These are phyloP conservation scores for Arachnomyces sp. DNA, from an alignment of 2,329 filamentous ascomycete genomes.

Conservation along the genomic window DNA sequence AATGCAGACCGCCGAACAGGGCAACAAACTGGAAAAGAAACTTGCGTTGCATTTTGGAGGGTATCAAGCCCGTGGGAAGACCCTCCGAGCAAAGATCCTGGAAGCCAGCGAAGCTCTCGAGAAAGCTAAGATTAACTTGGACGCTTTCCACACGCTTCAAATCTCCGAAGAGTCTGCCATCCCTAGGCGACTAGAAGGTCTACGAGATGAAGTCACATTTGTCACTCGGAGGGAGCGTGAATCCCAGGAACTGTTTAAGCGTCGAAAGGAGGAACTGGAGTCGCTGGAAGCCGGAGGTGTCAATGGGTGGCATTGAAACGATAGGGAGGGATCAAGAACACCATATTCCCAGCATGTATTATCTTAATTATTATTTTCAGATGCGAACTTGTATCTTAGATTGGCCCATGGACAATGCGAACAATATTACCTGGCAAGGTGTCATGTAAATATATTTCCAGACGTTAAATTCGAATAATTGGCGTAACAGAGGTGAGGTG, in stretches of 20 bases:
- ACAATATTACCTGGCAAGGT: neutral
- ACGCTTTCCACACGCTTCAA: slow-evolving; percentile 67
- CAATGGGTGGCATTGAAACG: slow-evolving; percentile 31
- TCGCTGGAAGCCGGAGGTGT: slow-evolving; percentile 39
- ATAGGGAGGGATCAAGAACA: slow-evolving; percentile 5
- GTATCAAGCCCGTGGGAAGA: slow-evolving; percentile 79
- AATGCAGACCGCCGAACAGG: slow-evolving; percentile 65
- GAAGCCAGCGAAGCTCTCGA: slow-evolving; percentile 68
- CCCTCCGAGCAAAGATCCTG: slow-evolving; percentile 67
- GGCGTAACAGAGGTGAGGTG: too few relatives aligned
- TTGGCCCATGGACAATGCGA: neutral
- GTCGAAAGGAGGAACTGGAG: slow-evolving; percentile 69
- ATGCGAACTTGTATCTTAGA: neutral
- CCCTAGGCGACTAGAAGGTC: slow-evolving; percentile 59
- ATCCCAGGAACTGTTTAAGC: slow-evolving; percentile 78
- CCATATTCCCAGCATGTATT: neutral
- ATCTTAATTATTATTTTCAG: slow-evolving; percentile 3
- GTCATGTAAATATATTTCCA: too few relatives aligned
- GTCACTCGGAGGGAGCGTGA: slow-evolving; percentile 77
- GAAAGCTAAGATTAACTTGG: slow-evolving; percentile 63
- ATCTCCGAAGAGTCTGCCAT: slow-evolving; percentile 74
- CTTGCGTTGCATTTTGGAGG: slow-evolving; percentile 79
- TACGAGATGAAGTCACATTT: slow-evolving; percentile 77
- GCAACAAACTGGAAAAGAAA: slow-evolving; percentile 89
- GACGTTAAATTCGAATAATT: too few relatives aligned